Base-by-base conservation (phyloP, 1,139 yeast species). In the Yamadazyma diddensiae region DNA sequence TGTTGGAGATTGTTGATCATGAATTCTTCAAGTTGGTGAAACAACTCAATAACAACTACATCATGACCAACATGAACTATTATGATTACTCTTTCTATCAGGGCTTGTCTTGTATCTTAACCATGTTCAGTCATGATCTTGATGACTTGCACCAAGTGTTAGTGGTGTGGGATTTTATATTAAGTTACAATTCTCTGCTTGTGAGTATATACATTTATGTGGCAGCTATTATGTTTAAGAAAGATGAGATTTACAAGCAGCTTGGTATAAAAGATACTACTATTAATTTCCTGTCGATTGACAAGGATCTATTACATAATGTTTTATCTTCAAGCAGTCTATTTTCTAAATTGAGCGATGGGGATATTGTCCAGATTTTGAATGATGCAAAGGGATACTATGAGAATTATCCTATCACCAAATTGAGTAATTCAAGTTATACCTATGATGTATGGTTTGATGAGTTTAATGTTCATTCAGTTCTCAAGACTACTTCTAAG, bases 61-160 rank as follows among this genome's bases (percentile, higher is more conserved):
- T 52, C 6, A 41, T 45, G 23, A 43, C 62, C 0, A 50, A 54
- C 33, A 69, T 69, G 3, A 34, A 45, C n/a, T 45, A 43, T 31
- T 66, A 59, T 46, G 71, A 66, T 38, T 69, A 68, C 45, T 54
- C 55, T 27, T 76, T 78, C 39, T 82, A 73, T 47, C 73, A 57
- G 37, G 85, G 87, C 0, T 56, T 92, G 8, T 82, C 95, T 9
- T 74, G 94, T 1, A 63, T 90, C 1, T 65, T 92, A 28, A 87
- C 97, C 1, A 49, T 86, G 30, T 86, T 80, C 55, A 67, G 94
- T 10, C 97, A 92, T 55, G 92, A 87, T 43, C 49, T 83, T 20
- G 53, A 62, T 14, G 63, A 68, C 29, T 57, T 72, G 28, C 61
- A 62, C n/a, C 74, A 75, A 21, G 55, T 82, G 11, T 59, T 78